Evolutionary conservation across 1,139 yeast species (phyloP).

Genomic region (Sugiyamaella neomexicana): DNA sequence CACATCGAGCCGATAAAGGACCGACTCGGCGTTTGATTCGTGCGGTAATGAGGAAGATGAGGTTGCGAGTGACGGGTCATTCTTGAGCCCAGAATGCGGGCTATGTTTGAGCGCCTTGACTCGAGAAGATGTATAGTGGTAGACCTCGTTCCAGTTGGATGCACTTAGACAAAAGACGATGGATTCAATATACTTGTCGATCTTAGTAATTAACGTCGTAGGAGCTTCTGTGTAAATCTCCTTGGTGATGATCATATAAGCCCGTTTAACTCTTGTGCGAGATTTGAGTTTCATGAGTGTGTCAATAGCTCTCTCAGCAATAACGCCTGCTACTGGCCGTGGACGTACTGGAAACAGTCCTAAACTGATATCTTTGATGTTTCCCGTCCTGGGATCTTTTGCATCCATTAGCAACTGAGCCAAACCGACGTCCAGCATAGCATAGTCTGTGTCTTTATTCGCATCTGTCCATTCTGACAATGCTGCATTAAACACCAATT

Average conservation of each 20-base stretch:
- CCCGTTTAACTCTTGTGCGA: slow-evolving; percentile 15
- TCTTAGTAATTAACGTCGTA: slow-evolving; percentile 38
- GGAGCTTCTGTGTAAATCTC: slow-evolving; percentile 17
- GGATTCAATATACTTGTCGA: slow-evolving; percentile 50
- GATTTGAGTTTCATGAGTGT: slow-evolving; percentile 21
- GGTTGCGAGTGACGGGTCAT: neutral
- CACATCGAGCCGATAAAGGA: slow-evolving; percentile 53
- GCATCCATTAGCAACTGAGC: slow-evolving; percentile 2
- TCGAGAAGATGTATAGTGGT: slow-evolving; percentile 21
- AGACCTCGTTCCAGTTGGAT: slow-evolving; percentile 51
- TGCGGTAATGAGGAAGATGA: slow-evolving; percentile 9
- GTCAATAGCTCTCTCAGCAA: slow-evolving; percentile 34
- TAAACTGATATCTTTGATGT: slow-evolving; percentile 26
- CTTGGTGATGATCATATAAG: slow-evolving; percentile 18
- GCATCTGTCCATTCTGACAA: slow-evolving; percentile 39
- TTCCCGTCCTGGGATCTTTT: slow-evolving; percentile 23
- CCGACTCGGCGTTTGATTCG: slow-evolving; percentile 35
- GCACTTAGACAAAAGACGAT: slow-evolving; percentile 54
- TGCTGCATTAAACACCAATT: slow-evolving; percentile 38
- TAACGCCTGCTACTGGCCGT: slow-evolving; percentile 28
- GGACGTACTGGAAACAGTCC: slow-evolving; percentile 37
- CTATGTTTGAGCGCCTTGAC: slow-evolving; percentile 12
- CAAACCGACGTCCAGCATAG: neutral
- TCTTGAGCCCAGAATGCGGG: neutral
- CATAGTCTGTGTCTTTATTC: slow-evolving; percentile 27